Percentiles rank a stretch among this genome's conserved stretches.
Evolutionary conservation across 805 yeast genomes (phyloP).

Genomic region (Brettanomyces bruxellensis): DNA sequence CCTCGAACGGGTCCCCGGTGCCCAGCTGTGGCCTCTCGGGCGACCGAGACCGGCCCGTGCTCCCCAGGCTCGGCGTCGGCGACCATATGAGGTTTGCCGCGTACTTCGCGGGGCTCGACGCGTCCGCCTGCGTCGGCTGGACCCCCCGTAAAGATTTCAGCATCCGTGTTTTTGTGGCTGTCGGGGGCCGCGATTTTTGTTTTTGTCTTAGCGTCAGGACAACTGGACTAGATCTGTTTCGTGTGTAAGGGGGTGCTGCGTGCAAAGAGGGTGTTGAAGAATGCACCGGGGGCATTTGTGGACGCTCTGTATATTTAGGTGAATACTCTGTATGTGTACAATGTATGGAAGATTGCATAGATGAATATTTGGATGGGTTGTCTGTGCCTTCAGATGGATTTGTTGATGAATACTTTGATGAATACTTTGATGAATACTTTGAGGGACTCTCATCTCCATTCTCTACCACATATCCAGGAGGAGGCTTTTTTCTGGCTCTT

Average conservation of each 20-base stretch:
- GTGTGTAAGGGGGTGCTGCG: background rate
- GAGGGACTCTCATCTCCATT: too few relatives aligned
- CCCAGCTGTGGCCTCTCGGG: background rate
- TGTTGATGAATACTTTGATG: too few relatives aligned
- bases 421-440: too few relatives aligned
- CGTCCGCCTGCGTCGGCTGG: conserved; percentile 1
- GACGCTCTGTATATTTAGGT: too few relatives aligned
- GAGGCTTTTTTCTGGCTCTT: too few relatives aligned
- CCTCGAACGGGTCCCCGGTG: conserved; percentile 15
- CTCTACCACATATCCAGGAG: too few relatives aligned
- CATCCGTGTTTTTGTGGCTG: background rate
- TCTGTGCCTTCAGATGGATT: background rate
- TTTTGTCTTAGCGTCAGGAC: conserved; percentile 13
- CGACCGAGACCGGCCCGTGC: background rate
- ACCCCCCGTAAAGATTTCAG: too few relatives aligned
- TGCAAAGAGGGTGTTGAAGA: too few relatives aligned
- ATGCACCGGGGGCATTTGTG: too few relatives aligned
- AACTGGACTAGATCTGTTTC: conserved; percentile 13
- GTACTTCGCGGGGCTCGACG: conserved; percentile 20
- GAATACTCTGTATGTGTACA: too few relatives aligned
- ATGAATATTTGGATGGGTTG: background rate
- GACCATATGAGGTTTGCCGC: conserved; percentile 31
- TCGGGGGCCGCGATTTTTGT: background rate
- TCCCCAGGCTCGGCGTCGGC: conserved; percentile 22
- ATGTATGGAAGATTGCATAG: too few relatives aligned